A percentile compares a stretch with the other conserved stretches of the same genome.
These are phyloP conservation scores for apple (Malus domestica) DNA, from an alignment of 306 rosid species.

Conservation along the genomic window ASM211411v1 NC_041791.1:9641001-9641500, in stretches of 20 bases:
- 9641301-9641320: background rate
- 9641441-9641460: background rate
- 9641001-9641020: no score
- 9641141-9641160: background rate
- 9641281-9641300: background rate
- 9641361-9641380: background rate
- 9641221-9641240: conserved; percentile 19
- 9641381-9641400: background rate
- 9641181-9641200: background rate
- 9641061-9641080: no score
- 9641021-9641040: no score
- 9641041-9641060: no score
- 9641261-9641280: conserved; percentile 31
- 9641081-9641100: background rate
- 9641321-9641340: no score
- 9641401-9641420: background rate
- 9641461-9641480: background rate
- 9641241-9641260: background rate
- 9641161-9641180: background rate
- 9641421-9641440: background rate
- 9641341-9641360: no score
- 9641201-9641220: background rate
- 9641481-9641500: background rate
- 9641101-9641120: no score
- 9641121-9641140: background rate